Base-by-base conservation (phyloP, 805 yeast species). In the Starmerella bombicola region DNA sequence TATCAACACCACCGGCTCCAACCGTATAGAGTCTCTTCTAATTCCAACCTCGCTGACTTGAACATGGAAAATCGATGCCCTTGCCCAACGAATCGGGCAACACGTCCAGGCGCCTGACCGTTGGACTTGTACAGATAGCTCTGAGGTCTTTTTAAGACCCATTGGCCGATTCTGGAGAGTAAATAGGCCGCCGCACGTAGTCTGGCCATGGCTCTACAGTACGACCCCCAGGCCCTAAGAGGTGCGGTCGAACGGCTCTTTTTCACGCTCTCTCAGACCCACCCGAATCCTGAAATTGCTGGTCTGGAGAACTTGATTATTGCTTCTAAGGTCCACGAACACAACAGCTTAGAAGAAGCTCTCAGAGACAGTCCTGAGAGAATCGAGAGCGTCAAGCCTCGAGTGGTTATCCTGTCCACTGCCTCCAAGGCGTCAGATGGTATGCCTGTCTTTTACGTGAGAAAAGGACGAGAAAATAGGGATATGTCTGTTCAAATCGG, bases 401-500 rank as follows among this genome's bases (percentile, higher is more conserved):
- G 54, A 19, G 48, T 53, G 13, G 48, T 48, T 9, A 38, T 50
- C 10, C 31, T 53, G 3, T 40, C 49, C 15, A 9, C n/a, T 5
- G 41, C 42, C 10, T 13, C 10, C 21, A 18, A 13, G 30, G 24
- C 15, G 8, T 18, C 41, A 16, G 21, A 30, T n/a, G 42, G 30
- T 13, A 6, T 13, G 21, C 19, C 36, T 7, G 77, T 81, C 24
- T 68, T 76, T 42, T 32, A 29, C 33, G 52, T 86, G 10, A 95
- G 85, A 57, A 86, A 88, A 60, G 95, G 93, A 2, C 76, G 93
- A 53, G 84, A 74, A 56, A 79, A 80, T 51, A 65, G 71, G 8
- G 80, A 81, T 50, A 78, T 80, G 1, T 59, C 76, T 1, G 74
- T 80, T 52, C 96, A 86, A 60, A 82, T 86, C 38, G 97, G 97